Percentiles rank a stretch among this genome's conserved stretches.
Conservation (phyloP, 2,329 filamentous ascomycete genomes). For the Blastomyces silverae region DNA sequence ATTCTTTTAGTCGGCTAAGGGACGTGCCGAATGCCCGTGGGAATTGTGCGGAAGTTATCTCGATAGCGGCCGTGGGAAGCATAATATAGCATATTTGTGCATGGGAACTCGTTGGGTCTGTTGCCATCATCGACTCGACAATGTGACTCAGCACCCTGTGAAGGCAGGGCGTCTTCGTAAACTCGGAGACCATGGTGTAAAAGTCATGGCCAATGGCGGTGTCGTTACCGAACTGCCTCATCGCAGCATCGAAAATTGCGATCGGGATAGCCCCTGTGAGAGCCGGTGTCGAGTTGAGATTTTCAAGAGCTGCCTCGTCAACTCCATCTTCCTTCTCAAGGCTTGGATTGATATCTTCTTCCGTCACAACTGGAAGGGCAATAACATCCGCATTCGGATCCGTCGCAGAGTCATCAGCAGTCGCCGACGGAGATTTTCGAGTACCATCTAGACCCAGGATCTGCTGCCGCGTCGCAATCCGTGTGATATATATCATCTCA, state of each 20-base stretch:
- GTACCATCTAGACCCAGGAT: conserved; percentile 55
- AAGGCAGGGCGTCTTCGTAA: conserved; percentile 59
- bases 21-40: conserved; percentile 62
- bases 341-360: conserved; percentile 55
- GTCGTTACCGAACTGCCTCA: conserved; percentile 66
- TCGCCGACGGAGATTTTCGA: conserved; percentile 33
- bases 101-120: conserved; percentile 54
- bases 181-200: conserved; percentile 70
- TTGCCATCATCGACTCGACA: conserved; percentile 53
- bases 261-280: conserved; percentile 89
- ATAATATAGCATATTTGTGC: conserved; percentile 66
- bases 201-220: conserved; percentile 63
- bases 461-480: conserved; percentile 66
- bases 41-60: conserved; percentile 60
- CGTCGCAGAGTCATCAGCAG: conserved; percentile 33
- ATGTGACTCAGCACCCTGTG: conserved; percentile 66
- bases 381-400: conserved; percentile 52
- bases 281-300: conserved; percentile 65
- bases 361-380: conserved; percentile 53
- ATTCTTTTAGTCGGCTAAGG: conserved; percentile 55
- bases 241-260: conserved; percentile 81
- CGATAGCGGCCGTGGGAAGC: conserved; percentile 61
- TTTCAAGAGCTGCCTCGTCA: conserved; percentile 53
- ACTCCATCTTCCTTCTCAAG: conserved; percentile 48
- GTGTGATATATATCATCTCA: conserved; percentile 86